Base-by-base conservation (phyloP, 768 basidiomycete genomes). In the Cyclocybe aegerita region DNA sequence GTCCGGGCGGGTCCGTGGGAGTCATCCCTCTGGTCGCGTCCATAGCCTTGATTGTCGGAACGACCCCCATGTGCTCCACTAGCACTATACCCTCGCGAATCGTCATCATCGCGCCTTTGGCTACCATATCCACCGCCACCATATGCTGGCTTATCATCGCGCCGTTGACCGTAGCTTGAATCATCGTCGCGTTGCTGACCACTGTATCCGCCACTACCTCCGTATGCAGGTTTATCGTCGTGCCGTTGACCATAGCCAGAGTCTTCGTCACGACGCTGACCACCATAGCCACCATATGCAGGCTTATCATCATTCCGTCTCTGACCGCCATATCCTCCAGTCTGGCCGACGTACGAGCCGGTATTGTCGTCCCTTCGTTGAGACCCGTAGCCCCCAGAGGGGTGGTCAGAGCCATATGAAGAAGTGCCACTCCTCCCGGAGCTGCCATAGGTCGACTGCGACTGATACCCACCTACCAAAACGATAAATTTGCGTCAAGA, bases 91-190 rank as follows among this genome's bases (percentile, higher is more conserved):
- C 51, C 31, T 36, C 46, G 49, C 4, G 47, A 29, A 17, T 47
- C 29, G 29, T 53, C 49, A 12, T 60, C 49, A 9, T 39, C 23
- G 30, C 47, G 46, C 12, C 36, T 37, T 9, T 56, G 36, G 17
- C 32, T 48, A n/a, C 49, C 40, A 43, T 58, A 50, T 32, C 34
- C 33, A 23, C 43, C 38, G 44, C 40, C 40, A 9, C 23, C 42
- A 9, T 23, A 23, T 3, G 23, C 23, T 23, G 23, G 23, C 5
- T 23, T 23, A 23, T 42, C 38, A 23, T 48, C 39, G 15, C 40
- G 43, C 9, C 23, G 42, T n/a, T 29, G 41, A 31, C 42, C 49
- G 39, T 44, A 44, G 9, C 42, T 46, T 4, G 33, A n/a, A 8
- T 46, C 35, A 14, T 46, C 14, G 9, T 23, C n/a, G 34, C 15